Evolutionary conservation across 1,139 yeast species (phyloP), one percentile per base, ranked within the genome.

Genomic region (Yamadazyma spencermartinsiae): DNA sequence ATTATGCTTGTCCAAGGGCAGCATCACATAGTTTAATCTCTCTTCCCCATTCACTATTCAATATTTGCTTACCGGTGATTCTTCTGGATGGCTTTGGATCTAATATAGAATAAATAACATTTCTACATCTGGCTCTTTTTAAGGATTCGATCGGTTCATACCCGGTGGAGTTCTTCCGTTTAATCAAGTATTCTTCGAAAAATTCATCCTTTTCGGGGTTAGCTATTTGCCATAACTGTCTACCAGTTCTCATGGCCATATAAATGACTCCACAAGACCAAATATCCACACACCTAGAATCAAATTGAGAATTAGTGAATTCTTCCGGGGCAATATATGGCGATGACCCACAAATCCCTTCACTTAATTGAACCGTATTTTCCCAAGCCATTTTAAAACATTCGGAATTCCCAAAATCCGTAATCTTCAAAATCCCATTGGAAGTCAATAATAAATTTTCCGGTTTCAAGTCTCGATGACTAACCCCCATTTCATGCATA

Each of bases 311-410:
- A 34, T 75, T 78, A 2, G 76, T 74, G 58, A 82, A 92, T 59
- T 89, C 97, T 62, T 92, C 98, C 0, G 98, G 98, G 0, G 98
- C 96, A 56, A 92, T 92, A 58, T 92, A 92, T 1, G 98, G 97
- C 7, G 88, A 82, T 0, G 96, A 80, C 3, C 92, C 94, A 59
- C 95, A 86, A 11, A 89, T 75, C 10, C 97, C 98, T 41, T 80
- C 82, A 50, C 89, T 80, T 45, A 85, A 61, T 58, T 88, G 96
- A 31, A 90, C 78, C 24, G 87, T 89, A 35, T 76, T 74, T 55
- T 92, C 98, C 98, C 98, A 92, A 0, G 97, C 97, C 92, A 89
- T 89, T 47, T 83, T 80, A 65, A 92, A 92, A 60, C 97, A 90
- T 60, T 89, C 97, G 30, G 95, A 88, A 56, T 88, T 89, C 37